Conservation (phyloP, 352 stramenopile genomes). For the Elongisporangium prolatum region DNA sequence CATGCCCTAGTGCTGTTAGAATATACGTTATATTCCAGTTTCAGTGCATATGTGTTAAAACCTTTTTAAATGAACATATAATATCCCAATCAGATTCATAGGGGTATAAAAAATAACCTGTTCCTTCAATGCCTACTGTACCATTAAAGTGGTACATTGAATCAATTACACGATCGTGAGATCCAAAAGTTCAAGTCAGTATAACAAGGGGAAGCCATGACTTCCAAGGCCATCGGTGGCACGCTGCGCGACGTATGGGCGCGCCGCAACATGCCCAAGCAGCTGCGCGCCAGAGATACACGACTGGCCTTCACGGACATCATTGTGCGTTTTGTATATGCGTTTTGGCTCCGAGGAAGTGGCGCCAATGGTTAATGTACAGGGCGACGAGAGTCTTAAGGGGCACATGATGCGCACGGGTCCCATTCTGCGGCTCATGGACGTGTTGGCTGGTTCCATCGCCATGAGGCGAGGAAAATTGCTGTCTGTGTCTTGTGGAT, state of each 20-base stretch:
- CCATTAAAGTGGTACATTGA: not conserved
- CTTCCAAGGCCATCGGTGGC: constrained; percentile 37
- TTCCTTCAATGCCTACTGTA: too few species aligned
- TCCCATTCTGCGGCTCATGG: constrained; percentile 51
- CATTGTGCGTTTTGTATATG: constrained; percentile 25
- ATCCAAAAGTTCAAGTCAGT: not conserved
- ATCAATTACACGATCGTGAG: not conserved
- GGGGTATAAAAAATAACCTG: too few species aligned
- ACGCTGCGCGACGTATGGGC: constrained; percentile 39
- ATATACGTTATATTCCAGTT: too few species aligned
- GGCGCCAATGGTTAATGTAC: not conserved
- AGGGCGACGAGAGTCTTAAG: constrained; percentile 48
- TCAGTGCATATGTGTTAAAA: too few species aligned
- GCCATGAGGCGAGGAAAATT: constrained; percentile 19
- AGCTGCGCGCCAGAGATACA: constrained; percentile 47
- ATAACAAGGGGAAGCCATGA: constrained; percentile 10
- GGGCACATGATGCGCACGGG: constrained; percentile 38
- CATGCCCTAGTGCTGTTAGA: too few species aligned
- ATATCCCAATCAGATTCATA: too few species aligned
- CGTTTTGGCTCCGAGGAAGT: not conserved
- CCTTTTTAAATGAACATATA: too few species aligned
- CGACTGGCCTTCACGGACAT: constrained; percentile 52
- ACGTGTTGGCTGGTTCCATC: constrained; percentile 41
- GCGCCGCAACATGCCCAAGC: constrained; percentile 31
- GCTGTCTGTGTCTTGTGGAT: not conserved